phyloP scores from a whole-genome alignment of 805 yeast species.

The Saccharomyces kudriavzevii region DNA sequence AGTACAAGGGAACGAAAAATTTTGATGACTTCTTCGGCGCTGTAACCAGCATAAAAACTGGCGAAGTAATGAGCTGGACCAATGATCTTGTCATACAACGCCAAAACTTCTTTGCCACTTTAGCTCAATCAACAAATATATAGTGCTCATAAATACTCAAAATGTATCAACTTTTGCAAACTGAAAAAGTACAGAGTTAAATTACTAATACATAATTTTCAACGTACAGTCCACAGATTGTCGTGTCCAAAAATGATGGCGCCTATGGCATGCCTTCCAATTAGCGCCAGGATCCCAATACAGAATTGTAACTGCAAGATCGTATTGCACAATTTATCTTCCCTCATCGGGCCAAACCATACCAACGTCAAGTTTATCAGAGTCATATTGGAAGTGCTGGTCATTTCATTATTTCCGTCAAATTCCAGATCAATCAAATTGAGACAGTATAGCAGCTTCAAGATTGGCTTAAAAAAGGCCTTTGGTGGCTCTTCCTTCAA shows the following conservation, averaged over 20 bases:
- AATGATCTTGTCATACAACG: conserved; percentile 48
- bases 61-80: conserved; percentile 63
- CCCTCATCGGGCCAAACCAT: conserved; percentile 85
- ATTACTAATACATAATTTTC: not conserved
- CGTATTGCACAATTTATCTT: conserved; percentile 59
- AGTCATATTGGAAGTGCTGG: conserved; percentile 71
- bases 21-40: conserved; percentile 66
- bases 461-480: conserved; percentile 25
- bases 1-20: conserved; percentile 46
- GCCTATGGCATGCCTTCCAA: conserved; percentile 75
- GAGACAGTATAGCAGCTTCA: conserved; percentile 41
- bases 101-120: conserved; percentile 10
- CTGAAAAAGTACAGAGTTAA: not conserved
- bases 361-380: conserved; percentile 75
- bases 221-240: conserved; percentile 42
- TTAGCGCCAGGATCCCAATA: conserved; percentile 58
- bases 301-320: conserved; percentile 56
- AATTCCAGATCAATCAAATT: conserved; percentile 40
- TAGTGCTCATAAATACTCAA: not conserved
- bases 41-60: conserved; percentile 53
- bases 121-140: conserved; percentile 2
- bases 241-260: conserved; percentile 84
- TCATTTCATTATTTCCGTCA: conserved; percentile 28
- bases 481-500: conserved; percentile 32
- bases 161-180: not conserved